Evolutionary conservation across 192 early-diverging fungal genomes (phyloP), one percentile per base, ranked within the genome.

Genomic region (Linnemannia exigua): DNA sequence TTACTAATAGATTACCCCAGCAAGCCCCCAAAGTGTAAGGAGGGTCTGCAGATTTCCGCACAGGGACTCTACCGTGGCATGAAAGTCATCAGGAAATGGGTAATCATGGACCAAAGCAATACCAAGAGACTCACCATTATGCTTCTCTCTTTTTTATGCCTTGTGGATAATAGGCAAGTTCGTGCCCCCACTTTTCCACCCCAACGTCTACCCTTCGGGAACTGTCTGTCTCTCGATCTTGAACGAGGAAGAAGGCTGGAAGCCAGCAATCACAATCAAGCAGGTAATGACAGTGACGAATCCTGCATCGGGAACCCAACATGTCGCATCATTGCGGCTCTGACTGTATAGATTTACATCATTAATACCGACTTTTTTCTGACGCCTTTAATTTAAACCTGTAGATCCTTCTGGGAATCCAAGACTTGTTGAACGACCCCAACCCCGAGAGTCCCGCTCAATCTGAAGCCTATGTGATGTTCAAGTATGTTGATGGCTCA

Each of bases 211-310:
- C 79, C 98, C 98, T 25, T 97, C 96, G 5, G 98, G 98, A 74
- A 99, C 97, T 4, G 97, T 99, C 28, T 99, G 98, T 75, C 89
- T 99, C 61, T 98, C 97, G 1, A 99, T 99, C 79, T 87, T 99
- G 70, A 97, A 98, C 77, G 97, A 96, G 66, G 97, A 99, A 22
- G 94, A 99, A 76, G 98, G 90, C 46, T 98, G 97, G 97, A 97
- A 97, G 85, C 97, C 97, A 35, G 94, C 96, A 25, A 98, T 99
- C 75, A 98, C 96, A 8, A 90, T 99, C 71, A 99, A 99, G 75
- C 98, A 99, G 88, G 92, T 93, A 75, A 52, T 16, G 25, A 67
- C 48, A 41, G 9, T 19, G 58, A 19, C 35, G 25, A 11, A 14
- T 31, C 12, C 15, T 15, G 28, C 28, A 63, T 63, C 12, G 33